Conservation (phyloP, 768 basidiomycete genomes). For the Paxillus ammoniavirescens region DNA sequence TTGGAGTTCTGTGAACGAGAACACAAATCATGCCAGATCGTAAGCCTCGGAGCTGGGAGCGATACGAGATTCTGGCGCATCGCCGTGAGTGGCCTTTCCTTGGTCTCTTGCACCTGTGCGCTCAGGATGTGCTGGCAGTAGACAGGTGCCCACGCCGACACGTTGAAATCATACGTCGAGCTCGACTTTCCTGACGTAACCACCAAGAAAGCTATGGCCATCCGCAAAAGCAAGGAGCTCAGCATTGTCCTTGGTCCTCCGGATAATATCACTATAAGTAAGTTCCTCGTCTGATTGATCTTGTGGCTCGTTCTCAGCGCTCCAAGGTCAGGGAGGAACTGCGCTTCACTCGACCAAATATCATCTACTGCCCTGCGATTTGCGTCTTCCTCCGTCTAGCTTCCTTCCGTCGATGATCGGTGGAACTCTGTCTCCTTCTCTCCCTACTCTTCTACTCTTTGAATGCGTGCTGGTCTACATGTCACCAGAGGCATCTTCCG, state of each 20-base stretch:
- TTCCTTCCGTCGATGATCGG: slow-evolving; percentile 39
- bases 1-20: slow-evolving; percentile 43
- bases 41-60: slow-evolving; percentile 94
- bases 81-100: slow-evolving; percentile 50
- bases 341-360: slow-evolving; percentile 47
- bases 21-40: slow-evolving; percentile 69
- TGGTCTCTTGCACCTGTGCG: slow-evolving; percentile 4
- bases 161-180: slow-evolving; percentile 71
- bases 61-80: slow-evolving; percentile 96
- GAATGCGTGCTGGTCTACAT: slow-evolving; percentile 96
- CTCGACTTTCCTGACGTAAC: slow-evolving; percentile 90
- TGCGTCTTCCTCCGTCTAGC: slow-evolving; percentile 56
- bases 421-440: slow-evolving; percentile 49
- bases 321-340: slow-evolving; percentile 36
- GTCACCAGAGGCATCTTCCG: slow-evolving; percentile 51
- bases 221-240: slow-evolving; percentile 60
- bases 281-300: not conserved
- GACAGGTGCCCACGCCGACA: slow-evolving; percentile 53
- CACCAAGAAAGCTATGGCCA: slow-evolving; percentile 76
- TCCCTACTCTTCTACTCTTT: slow-evolving; percentile 82
- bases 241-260: slow-evolving; percentile 18
- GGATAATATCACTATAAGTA: slow-evolving; percentile 15
- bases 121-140: slow-evolving; percentile 29
- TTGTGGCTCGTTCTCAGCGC: not conserved
- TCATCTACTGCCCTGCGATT: slow-evolving; percentile 74